These are phyloP conservation scores for Tylopilus felleus DNA, from an alignment of 768 basidiomycete genomes.

Conservation along the genomic window DNA sequence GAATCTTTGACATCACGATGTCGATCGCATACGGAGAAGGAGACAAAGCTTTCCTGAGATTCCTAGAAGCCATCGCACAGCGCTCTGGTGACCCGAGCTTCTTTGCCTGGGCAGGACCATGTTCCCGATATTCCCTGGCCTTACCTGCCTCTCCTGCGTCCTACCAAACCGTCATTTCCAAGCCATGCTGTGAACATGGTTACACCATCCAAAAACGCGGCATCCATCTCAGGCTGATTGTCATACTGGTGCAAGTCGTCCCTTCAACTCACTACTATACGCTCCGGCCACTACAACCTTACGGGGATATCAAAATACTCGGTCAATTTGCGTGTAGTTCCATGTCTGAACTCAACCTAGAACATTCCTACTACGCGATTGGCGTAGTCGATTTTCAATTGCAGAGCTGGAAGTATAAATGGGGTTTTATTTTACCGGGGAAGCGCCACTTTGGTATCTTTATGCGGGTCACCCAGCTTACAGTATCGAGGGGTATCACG, in stretches of 20 bases:
- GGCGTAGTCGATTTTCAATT: constrained; percentile 10
- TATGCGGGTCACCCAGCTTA: background rate
- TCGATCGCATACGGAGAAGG: constrained; percentile 12
- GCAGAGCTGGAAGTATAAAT: background rate
- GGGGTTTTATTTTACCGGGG: background rate
- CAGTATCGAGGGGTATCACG: background rate
- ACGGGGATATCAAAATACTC: background rate
- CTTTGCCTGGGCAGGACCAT: constrained; percentile 12
- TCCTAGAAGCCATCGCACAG: constrained; percentile 13
- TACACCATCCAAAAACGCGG: constrained; percentile 12
- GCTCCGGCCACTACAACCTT: background rate
- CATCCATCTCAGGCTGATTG: constrained; percentile 6
- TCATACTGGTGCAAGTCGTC: background rate
- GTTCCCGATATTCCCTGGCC: constrained; percentile 5
- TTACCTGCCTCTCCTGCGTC: constrained; percentile 12
- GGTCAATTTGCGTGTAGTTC: background rate
- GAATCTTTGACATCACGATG: constrained; percentile 12
- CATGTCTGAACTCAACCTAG: background rate
- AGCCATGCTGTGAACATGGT: background rate
- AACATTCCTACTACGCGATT: background rate
- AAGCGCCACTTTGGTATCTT: constrained; percentile 7
- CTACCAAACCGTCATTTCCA: background rate
- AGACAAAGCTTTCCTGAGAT: constrained; percentile 10
- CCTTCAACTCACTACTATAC: background rate
- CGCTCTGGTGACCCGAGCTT: constrained; percentile 11